phyloP scores from a whole-genome alignment of 78 protist genomes.

The Emiliania huxleyi region DNA sequence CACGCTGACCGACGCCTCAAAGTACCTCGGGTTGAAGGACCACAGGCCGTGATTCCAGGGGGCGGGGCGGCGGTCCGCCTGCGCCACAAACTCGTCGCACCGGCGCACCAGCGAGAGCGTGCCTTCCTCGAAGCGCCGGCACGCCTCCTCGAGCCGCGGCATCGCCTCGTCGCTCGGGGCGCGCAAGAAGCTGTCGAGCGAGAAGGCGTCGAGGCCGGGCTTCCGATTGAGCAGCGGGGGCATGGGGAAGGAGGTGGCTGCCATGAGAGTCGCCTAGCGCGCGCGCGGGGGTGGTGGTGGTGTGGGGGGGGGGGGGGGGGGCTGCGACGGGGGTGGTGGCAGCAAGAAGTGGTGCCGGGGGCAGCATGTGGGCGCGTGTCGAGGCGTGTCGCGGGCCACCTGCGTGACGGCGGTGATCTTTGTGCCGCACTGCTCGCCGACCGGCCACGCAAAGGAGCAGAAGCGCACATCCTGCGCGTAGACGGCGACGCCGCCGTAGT shows the following conservation, averaged over 20 bases:
- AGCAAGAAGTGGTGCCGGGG: neutral
- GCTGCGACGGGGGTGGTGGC: too few relatives aligned
- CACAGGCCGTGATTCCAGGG: neutral
- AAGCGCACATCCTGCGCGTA: neutral
- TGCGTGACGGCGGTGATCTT: neutral
- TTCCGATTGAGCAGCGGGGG: neutral
- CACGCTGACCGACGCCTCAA: neutral
- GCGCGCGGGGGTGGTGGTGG: neutral
- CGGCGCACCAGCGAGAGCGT: neutral
- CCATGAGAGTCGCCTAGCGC: neutral
- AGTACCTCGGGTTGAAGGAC: neutral
- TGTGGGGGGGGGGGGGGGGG: neutral
- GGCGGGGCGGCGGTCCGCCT: neutral
- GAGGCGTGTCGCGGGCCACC: neutral
- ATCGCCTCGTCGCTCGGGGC: neutral
- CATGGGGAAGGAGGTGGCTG: neutral
- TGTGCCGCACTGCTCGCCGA: neutral
- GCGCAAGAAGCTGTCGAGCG: neutral
- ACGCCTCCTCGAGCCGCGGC: neutral
- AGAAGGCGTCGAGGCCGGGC: neutral
- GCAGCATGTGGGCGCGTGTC: neutral
- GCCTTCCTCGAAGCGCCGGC: neutral
- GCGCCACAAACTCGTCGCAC: neutral
- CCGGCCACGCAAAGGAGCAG: neutral
- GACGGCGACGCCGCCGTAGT: neutral